Conservation (phyloP, 2,329 filamentous ascomycete genomes). For the Fusarium buxicola region DNA sequence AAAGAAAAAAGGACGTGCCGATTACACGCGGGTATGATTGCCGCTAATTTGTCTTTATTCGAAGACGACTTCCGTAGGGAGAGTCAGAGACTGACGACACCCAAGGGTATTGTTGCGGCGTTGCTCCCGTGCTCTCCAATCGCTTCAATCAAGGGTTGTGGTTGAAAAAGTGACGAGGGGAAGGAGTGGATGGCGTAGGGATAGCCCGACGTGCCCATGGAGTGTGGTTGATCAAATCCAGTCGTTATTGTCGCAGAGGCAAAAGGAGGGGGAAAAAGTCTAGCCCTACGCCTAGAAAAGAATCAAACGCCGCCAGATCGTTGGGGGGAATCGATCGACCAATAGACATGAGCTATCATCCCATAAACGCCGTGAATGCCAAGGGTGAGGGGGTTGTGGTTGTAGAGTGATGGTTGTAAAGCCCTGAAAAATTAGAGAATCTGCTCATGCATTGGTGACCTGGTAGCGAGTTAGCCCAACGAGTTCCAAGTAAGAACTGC, state of each 20-base stretch:
- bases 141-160: constrained; percentile 45
- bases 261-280: constrained; percentile 45
- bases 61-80: constrained; percentile 13
- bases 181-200: constrained; percentile 58
- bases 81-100: constrained; percentile 15
- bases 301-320: constrained; percentile 53
- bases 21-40: constrained; percentile 38
- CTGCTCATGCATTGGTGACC: constrained; percentile 71
- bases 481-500: not conserved
- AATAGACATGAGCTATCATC: constrained; percentile 54
- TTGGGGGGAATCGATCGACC: constrained; percentile 48
- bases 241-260: constrained; percentile 47
- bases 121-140: constrained; percentile 40
- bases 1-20: constrained; percentile 38
- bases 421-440: constrained; percentile 20
- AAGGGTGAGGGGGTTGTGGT: constrained; percentile 39
- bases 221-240: constrained; percentile 47
- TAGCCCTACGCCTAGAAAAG: constrained; percentile 54
- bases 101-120: constrained; percentile 20
- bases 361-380: constrained; percentile 59
- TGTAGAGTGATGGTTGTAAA: constrained; percentile 15
- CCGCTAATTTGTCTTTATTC: constrained; percentile 18
- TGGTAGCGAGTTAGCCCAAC: constrained; percentile 44
- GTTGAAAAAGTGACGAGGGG: constrained; percentile 43
- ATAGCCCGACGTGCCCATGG: constrained; percentile 40